A percentile compares a stretch with the other conserved stretches of the same genome.
These are phyloP conservation scores for Tetrahymena malaccensis DNA, from an alignment of 73 alveolate genomes.

Conservation along the genomic window DNA sequence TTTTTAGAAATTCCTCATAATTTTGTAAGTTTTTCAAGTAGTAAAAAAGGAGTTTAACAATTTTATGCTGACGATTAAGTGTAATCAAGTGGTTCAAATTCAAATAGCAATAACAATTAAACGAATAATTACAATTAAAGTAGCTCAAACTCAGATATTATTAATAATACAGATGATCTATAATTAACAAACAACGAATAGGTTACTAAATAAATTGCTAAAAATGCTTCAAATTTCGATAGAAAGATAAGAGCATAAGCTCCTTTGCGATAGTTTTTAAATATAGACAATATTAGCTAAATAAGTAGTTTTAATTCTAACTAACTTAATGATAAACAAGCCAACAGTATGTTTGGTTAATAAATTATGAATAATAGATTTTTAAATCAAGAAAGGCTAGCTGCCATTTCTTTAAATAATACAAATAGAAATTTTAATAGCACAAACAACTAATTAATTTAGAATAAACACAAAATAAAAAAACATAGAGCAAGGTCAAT, in stretches of 20 bases:
- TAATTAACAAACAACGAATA: background rate
- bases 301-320: background rate
- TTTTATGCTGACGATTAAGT: background rate
- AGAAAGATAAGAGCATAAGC: background rate
- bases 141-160: background rate
- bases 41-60: background rate
- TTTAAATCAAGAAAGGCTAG: background rate
- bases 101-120: background rate
- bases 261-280: background rate
- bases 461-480: background rate
- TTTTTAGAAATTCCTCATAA: background rate
- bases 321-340: background rate
- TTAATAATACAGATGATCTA: background rate
- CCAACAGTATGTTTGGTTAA: background rate
- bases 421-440: background rate
- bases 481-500: background rate
- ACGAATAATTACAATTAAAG: background rate
- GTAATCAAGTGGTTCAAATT: background rate
- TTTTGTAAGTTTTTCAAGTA: background rate
- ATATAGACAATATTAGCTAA: background rate
- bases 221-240: background rate
- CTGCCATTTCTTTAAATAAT: background rate
- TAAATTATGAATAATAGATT: too few species aligned
- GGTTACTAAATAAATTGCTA: background rate
- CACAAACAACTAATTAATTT: background rate